Percentiles rank a stretch among this genome's conserved stretches.
Conservation (phyloP, 202 grass and related monocot species). For the Zizania palustris region DNA sequence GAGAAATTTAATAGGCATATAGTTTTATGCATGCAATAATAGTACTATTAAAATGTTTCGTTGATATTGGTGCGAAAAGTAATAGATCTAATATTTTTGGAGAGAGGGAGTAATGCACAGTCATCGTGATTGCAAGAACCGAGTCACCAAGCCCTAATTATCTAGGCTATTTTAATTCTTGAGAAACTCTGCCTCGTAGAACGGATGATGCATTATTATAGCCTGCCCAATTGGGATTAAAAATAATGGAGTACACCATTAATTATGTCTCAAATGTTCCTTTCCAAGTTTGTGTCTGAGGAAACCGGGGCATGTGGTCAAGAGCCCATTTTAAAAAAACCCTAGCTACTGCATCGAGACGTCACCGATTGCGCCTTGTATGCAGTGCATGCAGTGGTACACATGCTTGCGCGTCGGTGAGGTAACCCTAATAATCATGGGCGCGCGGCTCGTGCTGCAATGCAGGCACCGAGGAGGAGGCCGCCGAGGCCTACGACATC, state of each 20-base stretch:
- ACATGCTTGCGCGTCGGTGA: conserved; percentile 34
- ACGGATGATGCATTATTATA: conserved; percentile 56
- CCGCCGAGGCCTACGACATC: conserved; percentile 95
- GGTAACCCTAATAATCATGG: conserved; percentile 39
- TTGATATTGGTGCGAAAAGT: no score
- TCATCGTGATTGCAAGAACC: conserved; percentile 41
- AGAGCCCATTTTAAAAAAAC: conserved; percentile 51
- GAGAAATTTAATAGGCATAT: no score
- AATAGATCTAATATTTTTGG: no score
- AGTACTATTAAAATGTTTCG: no score
- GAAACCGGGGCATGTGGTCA: conserved; percentile 63
- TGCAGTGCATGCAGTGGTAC: conserved; percentile 58
- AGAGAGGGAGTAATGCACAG: no score
- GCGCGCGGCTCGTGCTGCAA: conserved; percentile 22
- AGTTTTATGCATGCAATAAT: no score
- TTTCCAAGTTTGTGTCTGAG: conserved; percentile 81
- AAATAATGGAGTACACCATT: conserved; percentile 48
- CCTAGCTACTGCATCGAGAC: conserved; percentile 42
- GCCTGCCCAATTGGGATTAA: conserved; percentile 54
- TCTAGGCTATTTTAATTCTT: conserved; percentile 50
- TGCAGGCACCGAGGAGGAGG: conserved; percentile 93
- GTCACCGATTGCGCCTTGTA: conserved; percentile 2
- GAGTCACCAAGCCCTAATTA: conserved; percentile 48
- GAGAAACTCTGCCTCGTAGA: conserved; percentile 61
- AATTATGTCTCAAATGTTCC: conserved; percentile 65